These are phyloP conservation scores for Xylariaceae sp. DNA, from an alignment of 2,329 filamentous ascomycete genomes.

Conservation along the genomic window DNA sequence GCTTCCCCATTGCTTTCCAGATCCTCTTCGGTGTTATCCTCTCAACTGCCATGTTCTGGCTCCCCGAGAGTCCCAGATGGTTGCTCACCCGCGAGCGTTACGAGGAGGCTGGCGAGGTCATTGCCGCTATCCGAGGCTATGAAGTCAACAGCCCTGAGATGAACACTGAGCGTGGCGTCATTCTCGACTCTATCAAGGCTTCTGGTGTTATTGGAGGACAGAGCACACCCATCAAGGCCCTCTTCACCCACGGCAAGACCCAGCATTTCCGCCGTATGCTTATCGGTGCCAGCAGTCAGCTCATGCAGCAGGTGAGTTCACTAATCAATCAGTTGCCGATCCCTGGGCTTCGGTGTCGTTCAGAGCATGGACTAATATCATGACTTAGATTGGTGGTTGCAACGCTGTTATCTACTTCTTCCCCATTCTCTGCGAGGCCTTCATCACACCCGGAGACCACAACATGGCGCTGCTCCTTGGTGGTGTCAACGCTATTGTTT, in stretches of 20 bases:
- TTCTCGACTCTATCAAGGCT: conserved; percentile 58
- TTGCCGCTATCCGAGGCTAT: conserved; percentile 35
- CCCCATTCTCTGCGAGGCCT: conserved; percentile 50
- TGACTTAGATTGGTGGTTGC: conserved; percentile 43
- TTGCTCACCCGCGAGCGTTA: conserved; percentile 44
- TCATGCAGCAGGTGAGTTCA: conserved; percentile 51
- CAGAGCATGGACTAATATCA: background rate
- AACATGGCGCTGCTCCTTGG: conserved; percentile 49
- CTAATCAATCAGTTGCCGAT: background rate
- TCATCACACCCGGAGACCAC: conserved; percentile 36
- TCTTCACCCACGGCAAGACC: conserved; percentile 58
- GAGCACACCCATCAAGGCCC: conserved; percentile 45
- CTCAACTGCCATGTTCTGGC: conserved; percentile 39
- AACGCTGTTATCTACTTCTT: conserved; percentile 58
- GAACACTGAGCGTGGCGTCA: conserved; percentile 53
- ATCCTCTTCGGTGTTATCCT: conserved; percentile 42
- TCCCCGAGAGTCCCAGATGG: conserved; percentile 45
- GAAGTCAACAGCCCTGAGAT: conserved; percentile 52
- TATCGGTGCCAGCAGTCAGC: conserved; percentile 53
- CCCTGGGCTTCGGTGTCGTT: background rate
- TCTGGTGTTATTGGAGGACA: conserved; percentile 40
- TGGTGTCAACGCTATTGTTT: conserved; percentile 53
- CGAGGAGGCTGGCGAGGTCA: conserved; percentile 37
- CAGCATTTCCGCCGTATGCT: conserved; percentile 62
- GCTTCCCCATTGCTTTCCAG: conserved; percentile 50